Evolutionary conservation across 2,329 filamentous ascomycete species (phyloP).

Genomic region (Cladophialophora psammophila): DNA sequence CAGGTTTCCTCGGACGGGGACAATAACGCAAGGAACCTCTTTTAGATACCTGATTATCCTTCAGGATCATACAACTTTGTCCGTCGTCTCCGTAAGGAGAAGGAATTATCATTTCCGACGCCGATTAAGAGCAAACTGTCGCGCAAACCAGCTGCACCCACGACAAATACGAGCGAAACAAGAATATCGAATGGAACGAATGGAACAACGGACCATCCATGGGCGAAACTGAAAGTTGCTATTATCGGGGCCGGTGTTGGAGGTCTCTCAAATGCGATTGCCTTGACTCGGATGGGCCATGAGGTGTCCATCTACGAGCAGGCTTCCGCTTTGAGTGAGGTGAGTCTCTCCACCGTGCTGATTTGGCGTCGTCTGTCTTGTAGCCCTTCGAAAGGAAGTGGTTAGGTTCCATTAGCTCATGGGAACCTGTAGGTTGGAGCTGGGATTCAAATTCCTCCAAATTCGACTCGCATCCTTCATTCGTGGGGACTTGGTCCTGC

Average conservation of each 20-base stretch:
- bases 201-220: not conserved
- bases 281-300: not conserved
- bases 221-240: not conserved
- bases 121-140: not conserved
- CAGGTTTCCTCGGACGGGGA: not conserved
- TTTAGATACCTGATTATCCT: constrained; percentile 8
- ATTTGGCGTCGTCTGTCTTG: not conserved
- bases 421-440: constrained; percentile 38
- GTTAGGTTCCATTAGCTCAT: not conserved
- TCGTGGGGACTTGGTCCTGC: constrained; percentile 37
- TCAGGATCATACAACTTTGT: constrained; percentile 1
- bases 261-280: constrained; percentile 8
- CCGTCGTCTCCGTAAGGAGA: not conserved
- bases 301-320: constrained; percentile 10
- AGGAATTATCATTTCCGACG: not conserved
- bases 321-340: constrained; percentile 14
- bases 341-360: not conserved
- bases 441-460: constrained; percentile 42
- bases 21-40: not conserved
- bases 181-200: not conserved
- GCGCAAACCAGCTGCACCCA: not conserved
- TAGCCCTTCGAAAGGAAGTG: not conserved
- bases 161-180: not conserved
- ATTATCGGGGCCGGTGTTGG: constrained; percentile 11
- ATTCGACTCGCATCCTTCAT: constrained; percentile 40